Evolutionary conservation across 306 rosid species (phyloP), one percentile per base, ranked within the genome.

Genomic region (Corylus americana): DNA sequence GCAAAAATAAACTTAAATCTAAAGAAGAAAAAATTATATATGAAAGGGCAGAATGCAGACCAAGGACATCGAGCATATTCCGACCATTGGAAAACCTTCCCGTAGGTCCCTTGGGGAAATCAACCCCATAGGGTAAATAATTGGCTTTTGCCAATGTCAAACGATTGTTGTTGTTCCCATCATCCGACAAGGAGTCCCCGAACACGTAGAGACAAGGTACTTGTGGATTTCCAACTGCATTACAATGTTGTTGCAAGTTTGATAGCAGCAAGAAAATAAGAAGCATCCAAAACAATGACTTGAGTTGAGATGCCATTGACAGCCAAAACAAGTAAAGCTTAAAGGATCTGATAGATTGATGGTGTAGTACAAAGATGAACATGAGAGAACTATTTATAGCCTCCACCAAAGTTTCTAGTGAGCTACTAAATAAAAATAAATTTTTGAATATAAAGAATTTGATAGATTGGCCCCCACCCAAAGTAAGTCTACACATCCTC

Each of bases 51-150:
- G 18, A 25, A 71, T 8, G n/a, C 39, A 11, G 10, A 71, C 75
- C 75, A 25, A 71, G 48, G 58, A 49, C 3, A 71, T 71, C 75
- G 17, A 11, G 16, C 55, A 49, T 13, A 49, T 45, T 71, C 3
- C 75, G 75, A 47, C 75, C 75, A 16, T 71, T 71, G 75, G 75
- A 8, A 71, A 71, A 71, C 57, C 75, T 71, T 5, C 75, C 75
- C 1, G 75, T 47, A 11, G 85, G 45, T 4, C 78, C 78, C 8
- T 18, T 3, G 1, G 78, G 64, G 44, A 75, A 82, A 44, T 82
- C 85, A 14, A 82, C 53, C 5, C 85, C 85, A 77, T 82, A 82
- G 4, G 85, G 85, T 3, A 0, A 27, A 57, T 77, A 77, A 20
- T 77, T 82, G 27, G 14, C 75, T 42, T 82, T 82, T 8, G 82